Evolutionary conservation across 2,329 filamentous ascomycete genomes (phyloP).

Genomic region (Pseudogymnoascus destructans): DNA sequence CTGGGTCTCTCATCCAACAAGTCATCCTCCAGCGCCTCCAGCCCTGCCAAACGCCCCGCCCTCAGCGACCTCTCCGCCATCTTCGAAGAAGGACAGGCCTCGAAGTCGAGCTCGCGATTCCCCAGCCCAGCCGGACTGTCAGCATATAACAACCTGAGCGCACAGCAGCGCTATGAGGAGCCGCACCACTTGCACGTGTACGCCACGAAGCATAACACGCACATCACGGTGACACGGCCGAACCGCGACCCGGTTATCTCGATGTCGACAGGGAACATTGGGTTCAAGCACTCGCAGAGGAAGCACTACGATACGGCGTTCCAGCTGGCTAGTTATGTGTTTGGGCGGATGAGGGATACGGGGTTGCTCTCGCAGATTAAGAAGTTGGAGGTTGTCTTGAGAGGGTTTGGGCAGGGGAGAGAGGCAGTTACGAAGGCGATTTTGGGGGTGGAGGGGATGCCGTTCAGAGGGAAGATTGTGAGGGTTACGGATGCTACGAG

Average conservation of each 20-base stretch:
- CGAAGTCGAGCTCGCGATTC: background rate
- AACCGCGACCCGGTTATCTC: constrained; percentile 68
- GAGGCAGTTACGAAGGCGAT: constrained; percentile 85
- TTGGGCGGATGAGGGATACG: constrained; percentile 72
- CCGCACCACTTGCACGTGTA: constrained; percentile 82
- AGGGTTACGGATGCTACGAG: constrained; percentile 76
- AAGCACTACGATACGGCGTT: constrained; percentile 84
- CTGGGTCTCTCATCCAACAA: background rate
- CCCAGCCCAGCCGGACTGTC: constrained; percentile 12
- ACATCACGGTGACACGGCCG: constrained; percentile 79
- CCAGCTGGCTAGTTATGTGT: constrained; percentile 71
- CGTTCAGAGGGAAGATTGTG: constrained; percentile 60
- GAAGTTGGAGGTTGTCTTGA: constrained; percentile 64
- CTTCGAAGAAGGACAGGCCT: constrained; percentile 7
- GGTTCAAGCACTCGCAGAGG: constrained; percentile 73
- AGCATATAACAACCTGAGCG: constrained; percentile 3
- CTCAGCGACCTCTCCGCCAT: constrained; percentile 1
- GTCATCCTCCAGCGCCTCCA: background rate
- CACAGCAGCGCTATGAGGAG: constrained; percentile 33
- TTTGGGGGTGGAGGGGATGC: constrained; percentile 69
- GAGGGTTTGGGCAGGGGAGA: constrained; percentile 75
- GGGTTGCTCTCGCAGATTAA: constrained; percentile 65
- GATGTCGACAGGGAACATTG: constrained; percentile 72
- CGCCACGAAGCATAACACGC: constrained; percentile 84
- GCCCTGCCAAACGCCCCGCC: background rate